phyloP scores from a whole-genome alignment of 2,329 filamentous ascomycete genomes.

The Fusarium buxicola region DNA sequence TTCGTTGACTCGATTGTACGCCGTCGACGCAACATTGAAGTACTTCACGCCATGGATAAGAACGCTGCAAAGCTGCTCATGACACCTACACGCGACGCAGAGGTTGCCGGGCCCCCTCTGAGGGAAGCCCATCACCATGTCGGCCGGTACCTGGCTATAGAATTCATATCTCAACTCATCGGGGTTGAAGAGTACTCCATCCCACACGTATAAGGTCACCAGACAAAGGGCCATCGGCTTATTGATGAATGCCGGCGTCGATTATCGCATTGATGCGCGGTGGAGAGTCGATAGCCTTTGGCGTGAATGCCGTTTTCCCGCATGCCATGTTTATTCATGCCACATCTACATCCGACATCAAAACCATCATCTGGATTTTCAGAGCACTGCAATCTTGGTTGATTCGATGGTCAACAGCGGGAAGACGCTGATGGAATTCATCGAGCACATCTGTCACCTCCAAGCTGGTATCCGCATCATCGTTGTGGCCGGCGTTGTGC shows the following conservation, averaged over 20 bases:
- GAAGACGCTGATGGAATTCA: neutral
- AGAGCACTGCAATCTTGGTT: slow-evolving; percentile 62
- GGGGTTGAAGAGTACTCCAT: slow-evolving; percentile 63
- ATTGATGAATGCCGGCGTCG: slow-evolving; percentile 56
- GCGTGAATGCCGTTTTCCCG: slow-evolving; percentile 65
- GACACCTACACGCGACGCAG: slow-evolving; percentile 64
- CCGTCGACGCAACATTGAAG: neutral
- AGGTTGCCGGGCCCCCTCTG: slow-evolving; percentile 57
- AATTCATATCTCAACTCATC: slow-evolving; percentile 59
- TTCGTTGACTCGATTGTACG: slow-evolving; percentile 37
- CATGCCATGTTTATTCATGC: slow-evolving; percentile 64
- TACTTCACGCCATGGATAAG: slow-evolving; percentile 60
- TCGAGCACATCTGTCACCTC: slow-evolving; percentile 53
- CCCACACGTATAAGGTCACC: slow-evolving; percentile 62
- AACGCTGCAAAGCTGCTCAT: slow-evolving; percentile 62
- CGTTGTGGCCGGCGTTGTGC: slow-evolving; percentile 66
- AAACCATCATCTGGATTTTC: slow-evolving; percentile 53
- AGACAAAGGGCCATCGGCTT: slow-evolving; percentile 59
- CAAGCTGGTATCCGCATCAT: slow-evolving; percentile 59
- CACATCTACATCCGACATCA: slow-evolving; percentile 54
- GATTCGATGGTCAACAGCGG: slow-evolving; percentile 70
- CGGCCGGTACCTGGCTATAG: slow-evolving; percentile 65
- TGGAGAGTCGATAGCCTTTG: slow-evolving; percentile 71
- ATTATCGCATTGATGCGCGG: slow-evolving; percentile 73
- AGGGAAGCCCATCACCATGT: slow-evolving; percentile 60